phyloP scores from a whole-genome alignment of 345 rosid genomes.

The Camelina laxa region DNA sequence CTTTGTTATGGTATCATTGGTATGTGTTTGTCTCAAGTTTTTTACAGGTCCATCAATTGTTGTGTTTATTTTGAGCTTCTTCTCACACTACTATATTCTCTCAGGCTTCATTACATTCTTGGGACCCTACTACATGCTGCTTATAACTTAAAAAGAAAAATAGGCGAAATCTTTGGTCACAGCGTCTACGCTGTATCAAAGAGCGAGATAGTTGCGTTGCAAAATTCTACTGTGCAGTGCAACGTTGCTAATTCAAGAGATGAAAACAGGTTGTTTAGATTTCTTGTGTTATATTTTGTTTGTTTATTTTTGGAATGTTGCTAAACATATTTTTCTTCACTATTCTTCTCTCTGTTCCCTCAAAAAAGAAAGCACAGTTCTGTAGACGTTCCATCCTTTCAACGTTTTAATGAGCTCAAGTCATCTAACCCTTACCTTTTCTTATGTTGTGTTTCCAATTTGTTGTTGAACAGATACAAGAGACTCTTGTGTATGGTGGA shows the following conservation, averaged over 20 bases:
- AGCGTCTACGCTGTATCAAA: slow-evolving; percentile 73
- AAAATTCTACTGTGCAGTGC: slow-evolving; percentile 56
- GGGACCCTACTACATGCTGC: slow-evolving; percentile 92
- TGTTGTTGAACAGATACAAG: slow-evolving; percentile 74
- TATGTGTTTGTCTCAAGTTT: slow-evolving; percentile 44
- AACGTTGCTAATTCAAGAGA: slow-evolving; percentile 51
- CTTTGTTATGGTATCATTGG: slow-evolving; percentile 91
- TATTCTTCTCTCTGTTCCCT: background rate
- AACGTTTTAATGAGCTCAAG: background rate
- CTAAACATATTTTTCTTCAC: background rate
- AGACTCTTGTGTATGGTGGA: slow-evolving; percentile 85
- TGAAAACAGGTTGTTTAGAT: slow-evolving; percentile 71
- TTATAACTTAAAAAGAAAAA: slow-evolving; percentile 74
- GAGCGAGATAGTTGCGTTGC: slow-evolving; percentile 74
- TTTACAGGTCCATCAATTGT: background rate
- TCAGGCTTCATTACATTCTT: slow-evolving; percentile 81
- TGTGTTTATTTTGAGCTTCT: background rate
- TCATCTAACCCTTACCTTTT: background rate
- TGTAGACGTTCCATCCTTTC: background rate
- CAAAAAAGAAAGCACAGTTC: background rate
- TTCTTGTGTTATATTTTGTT: background rate
- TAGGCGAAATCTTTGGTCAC: slow-evolving; percentile 81
- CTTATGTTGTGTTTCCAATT: slow-evolving; percentile 3
- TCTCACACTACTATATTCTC: slow-evolving; percentile 17
- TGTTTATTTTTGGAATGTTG: background rate